Evolutionary conservation across 768 basidiomycete genomes (phyloP), one percentile per base, ranked within the genome.

Genomic region (Psilocybe subaeruginosa): DNA sequence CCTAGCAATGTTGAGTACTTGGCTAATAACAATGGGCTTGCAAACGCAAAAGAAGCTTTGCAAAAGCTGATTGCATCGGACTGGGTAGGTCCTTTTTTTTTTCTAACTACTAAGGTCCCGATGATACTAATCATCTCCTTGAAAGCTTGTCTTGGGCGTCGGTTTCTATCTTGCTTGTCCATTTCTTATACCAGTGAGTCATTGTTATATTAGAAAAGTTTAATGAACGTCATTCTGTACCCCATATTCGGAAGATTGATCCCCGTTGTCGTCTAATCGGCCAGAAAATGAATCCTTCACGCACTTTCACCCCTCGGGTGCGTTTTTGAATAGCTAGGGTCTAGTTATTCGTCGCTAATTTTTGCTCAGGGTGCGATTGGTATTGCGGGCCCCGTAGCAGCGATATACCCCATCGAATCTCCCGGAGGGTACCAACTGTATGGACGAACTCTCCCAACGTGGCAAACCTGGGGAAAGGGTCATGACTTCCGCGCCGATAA

Each of bases 231-330:
- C 3, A 55, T 9, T 33, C 19, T 19, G 19, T 19, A 19, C 19
- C 16, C 23, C 30, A 45, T 16, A 43, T 43, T 43, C 4, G 4
- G 53, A 60, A 86, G 85, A 78, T 88, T 16, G 85, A 87, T 66
- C 85, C 84, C 7, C 75, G 85, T 31, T 83, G 81, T 60, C 76
- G 87, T 39, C 70, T 91, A 0, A 78, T 86, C 4, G 87, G 85
- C 0, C 89, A 90, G 61, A 91, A 91, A 70, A 89, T 90, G 85
- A 91, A 91, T 58, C 89, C 89, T 0, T 88, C 87, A 0, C 75
- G 89, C 7, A 87, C 87, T 0, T 87, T 77, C 61, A 91, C 89
- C 0, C 85, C 88, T 8, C 76, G 82, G 43, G 86, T 85, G 68
- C 45, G 78, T 70, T 17, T 3, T 23, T 46, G 4, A 5, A 37